Base-by-base conservation (phyloP, 2,329 filamentous ascomycete species). In the Myriosclerotinia scirpicola region DNA sequence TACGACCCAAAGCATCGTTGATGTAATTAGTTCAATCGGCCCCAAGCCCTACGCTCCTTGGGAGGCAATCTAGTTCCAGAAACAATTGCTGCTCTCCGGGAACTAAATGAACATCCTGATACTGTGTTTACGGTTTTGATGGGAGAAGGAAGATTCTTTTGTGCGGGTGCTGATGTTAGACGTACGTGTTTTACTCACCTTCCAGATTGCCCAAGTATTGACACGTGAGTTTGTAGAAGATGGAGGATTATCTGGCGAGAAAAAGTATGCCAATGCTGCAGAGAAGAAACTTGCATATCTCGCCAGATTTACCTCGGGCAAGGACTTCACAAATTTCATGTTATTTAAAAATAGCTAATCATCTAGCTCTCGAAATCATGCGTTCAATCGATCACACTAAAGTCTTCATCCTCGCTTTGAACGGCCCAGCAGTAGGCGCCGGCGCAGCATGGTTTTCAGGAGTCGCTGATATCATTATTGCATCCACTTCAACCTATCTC, bases 361-460 rank as follows among this genome's bases (percentile, higher is more conserved):
- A 8, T 12, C 2, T 12, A 38, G 26, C 14, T 46, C 71, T 74
- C 9, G 76, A 79, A 72, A 73, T 82, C 61, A 75, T 82, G 62
- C 79, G 79, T 61, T 78, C 76, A 36, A 82, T 82, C 70, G 80
- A 83, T 72, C 82, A 83, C 74, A 76, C 74, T 9, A 84, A 83
- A 74, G 81, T 84, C 20, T 78, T 83, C 58, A 78, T 84, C 48
- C 77, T 83, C 4, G 82, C 81, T 0, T 75, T 84, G 36, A 84
- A 84, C 72, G 81, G 82, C 14, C 81, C 81, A 0, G 81, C 75
- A 9, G 81, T 84, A 15, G 82, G 81, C 22, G 81, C 79, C 26
- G 81, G 82, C 14, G 81, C 81, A 26, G 81, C 81, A 11, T 83
- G 82, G 81, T 83, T 83, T 70, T 75, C 77, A 9, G 82, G 81